phyloP scores from a whole-genome alignment of 345 rosid species.

The Excoecaria cochinchinensis region DNA sequence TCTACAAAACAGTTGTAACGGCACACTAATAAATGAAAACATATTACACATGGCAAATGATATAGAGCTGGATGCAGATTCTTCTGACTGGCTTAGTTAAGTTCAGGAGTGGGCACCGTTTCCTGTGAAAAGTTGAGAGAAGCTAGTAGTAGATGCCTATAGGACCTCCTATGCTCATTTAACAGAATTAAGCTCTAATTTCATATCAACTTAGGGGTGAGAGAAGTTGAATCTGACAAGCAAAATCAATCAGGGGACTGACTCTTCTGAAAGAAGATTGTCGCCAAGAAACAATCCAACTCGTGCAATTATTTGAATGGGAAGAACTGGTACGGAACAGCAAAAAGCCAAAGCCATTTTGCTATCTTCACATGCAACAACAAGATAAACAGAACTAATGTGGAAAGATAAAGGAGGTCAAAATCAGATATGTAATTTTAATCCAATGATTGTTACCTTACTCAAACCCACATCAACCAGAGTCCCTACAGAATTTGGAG shows the following conservation, averaged over 20 bases:
- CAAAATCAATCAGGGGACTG: not conserved
- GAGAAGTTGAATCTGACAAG: not conserved
- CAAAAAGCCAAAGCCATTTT: not conserved
- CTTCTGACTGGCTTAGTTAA: not conserved
- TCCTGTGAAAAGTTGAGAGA: not conserved
- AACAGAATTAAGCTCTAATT: not conserved
- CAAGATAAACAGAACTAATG: not conserved
- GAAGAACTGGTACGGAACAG: not conserved
- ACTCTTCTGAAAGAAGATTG: not conserved
- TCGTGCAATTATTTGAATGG: not conserved
- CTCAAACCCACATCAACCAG: conserved; percentile 86
- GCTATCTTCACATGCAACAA: not conserved
- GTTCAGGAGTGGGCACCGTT: not conserved
- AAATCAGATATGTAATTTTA: not conserved
- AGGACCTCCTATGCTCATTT: not conserved
- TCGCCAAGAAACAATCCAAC: not conserved
- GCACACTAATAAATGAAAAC: not conserved
- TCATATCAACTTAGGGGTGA: not conserved
- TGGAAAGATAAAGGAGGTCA: not conserved
- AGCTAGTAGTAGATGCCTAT: not conserved
- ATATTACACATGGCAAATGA: not conserved
- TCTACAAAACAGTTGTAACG: not conserved
- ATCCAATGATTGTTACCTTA: conserved; percentile 43
- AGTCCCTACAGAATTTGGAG: conserved; percentile 46
- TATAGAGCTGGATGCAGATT: not conserved